Evolutionary conservation across 352 stramenopile species (phyloP).

Genomic region (Phytophthora capsici): DNA sequence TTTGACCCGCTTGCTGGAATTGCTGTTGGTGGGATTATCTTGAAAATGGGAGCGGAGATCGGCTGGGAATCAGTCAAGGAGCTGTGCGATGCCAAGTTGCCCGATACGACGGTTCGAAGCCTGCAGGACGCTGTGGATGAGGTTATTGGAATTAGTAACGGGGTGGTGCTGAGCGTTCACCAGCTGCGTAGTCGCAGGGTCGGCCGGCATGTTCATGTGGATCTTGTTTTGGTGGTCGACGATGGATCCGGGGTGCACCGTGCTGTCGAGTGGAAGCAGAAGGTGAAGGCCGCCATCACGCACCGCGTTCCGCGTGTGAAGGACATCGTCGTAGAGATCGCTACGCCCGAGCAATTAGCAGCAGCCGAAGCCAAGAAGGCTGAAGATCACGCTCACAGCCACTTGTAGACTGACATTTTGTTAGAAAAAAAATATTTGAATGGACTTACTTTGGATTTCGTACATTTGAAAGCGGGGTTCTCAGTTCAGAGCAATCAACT

Average conservation of each 20-base stretch:
- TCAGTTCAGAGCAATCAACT: too few relatives aligned
- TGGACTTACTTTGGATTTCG: not conserved
- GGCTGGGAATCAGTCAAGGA: slow-evolving; percentile 65
- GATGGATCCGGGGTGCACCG: slow-evolving; percentile 30
- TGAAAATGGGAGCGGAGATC: slow-evolving; percentile 82
- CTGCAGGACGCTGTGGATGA: slow-evolving; percentile 42
- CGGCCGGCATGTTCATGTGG: slow-evolving; percentile 62
- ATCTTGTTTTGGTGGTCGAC: slow-evolving; percentile 63
- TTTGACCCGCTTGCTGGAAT: slow-evolving; percentile 77
- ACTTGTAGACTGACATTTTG: slow-evolving; percentile 16
- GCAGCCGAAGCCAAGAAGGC: slow-evolving; percentile 10
- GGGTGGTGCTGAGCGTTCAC: slow-evolving; percentile 50
- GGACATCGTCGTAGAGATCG: slow-evolving; percentile 68
- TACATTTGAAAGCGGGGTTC: too few relatives aligned
- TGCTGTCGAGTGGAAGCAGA: slow-evolving; percentile 66
- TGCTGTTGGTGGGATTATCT: slow-evolving; percentile 73
- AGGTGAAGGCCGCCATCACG: slow-evolving; percentile 55
- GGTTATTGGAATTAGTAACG: slow-evolving; percentile 49
- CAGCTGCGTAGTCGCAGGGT: slow-evolving; percentile 67
- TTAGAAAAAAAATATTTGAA: slow-evolving; percentile 7
- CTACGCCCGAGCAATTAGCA: slow-evolving; percentile 37
- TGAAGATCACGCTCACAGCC: slow-evolving; percentile 7
- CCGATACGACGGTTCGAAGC: slow-evolving; percentile 42
- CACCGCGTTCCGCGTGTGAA: slow-evolving; percentile 58
- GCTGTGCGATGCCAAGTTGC: slow-evolving; percentile 67